Evolutionary conservation across 441 rosid species (phyloP).

Genomic region (Kokia cookei): DNA sequence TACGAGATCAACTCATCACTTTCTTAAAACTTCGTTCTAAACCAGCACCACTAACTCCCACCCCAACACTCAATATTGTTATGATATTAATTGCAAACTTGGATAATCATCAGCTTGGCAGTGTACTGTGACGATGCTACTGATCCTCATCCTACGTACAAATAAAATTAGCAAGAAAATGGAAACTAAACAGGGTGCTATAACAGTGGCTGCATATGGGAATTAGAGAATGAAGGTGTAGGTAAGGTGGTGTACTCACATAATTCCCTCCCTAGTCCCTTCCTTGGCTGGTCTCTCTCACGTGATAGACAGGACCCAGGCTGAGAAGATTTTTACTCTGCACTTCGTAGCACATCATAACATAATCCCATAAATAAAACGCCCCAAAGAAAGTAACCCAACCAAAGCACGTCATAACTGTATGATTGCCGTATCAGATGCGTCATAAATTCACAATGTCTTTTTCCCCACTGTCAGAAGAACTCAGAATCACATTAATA

Average conservation of each 20-base stretch:
- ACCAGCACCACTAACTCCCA: no score
- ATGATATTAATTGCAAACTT: background rate
- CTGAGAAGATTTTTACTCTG: background rate
- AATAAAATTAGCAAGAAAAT: background rate
- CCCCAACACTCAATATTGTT: no score
- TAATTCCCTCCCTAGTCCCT: background rate
- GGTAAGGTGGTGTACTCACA: background rate
- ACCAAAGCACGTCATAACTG: slow-evolving; percentile 22
- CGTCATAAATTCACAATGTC: slow-evolving; percentile 9
- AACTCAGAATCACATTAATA: background rate
- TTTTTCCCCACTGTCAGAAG: background rate
- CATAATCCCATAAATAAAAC: background rate
- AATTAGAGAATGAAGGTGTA: no score
- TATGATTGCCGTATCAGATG: slow-evolving; percentile 21
- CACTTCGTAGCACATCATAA: background rate
- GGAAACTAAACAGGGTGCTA: background rate
- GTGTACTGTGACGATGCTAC: background rate
- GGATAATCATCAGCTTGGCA: background rate
- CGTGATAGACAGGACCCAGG: background rate
- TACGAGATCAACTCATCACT: no score
- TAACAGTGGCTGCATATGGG: background rate
- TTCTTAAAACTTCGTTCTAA: no score
- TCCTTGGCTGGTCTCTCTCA: background rate
- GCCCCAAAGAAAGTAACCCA: background rate
- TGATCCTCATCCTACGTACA: background rate